These are phyloP conservation scores for Eragrostis nindensis DNA, from an alignment of 176 grass and related monocot species.

Conservation along the genomic window DNA sequence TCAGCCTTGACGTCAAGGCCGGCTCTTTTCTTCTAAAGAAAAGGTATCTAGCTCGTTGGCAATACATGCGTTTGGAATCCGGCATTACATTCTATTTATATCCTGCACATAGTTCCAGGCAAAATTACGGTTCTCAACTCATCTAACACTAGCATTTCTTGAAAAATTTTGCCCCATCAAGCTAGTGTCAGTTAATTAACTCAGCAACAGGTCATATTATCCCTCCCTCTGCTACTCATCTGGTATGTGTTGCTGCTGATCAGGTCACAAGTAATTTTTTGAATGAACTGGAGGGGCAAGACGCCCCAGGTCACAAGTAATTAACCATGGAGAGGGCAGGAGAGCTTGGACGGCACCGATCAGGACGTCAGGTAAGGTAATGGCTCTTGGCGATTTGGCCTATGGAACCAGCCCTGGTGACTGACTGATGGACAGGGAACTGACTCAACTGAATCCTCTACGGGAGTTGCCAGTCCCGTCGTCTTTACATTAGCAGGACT, in stretches of 20 bases:
- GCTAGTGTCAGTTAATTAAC: background rate
- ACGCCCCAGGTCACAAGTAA: background rate
- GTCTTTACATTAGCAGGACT: background rate
- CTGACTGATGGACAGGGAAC: background rate
- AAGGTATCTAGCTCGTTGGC: background rate
- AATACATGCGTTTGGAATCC: background rate
- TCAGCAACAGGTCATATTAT: background rate
- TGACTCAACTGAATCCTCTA: background rate
- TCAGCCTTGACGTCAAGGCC: constrained; percentile 37
- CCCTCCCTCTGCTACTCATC: too few species aligned
- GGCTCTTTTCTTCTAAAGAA: background rate
- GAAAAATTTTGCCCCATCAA: background rate
- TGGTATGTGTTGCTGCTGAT: too few species aligned
- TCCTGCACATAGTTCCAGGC: background rate
- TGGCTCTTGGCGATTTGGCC: background rate
- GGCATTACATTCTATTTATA: too few species aligned
- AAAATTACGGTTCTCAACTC: background rate
- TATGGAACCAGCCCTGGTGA: background rate
- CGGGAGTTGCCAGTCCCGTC: background rate
- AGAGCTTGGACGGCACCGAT: background rate
- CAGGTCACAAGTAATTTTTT: too few species aligned
- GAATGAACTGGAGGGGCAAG: background rate
- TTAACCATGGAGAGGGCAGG: background rate
- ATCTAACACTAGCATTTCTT: background rate
- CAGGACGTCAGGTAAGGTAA: background rate